Conservation (phyloP, 768 basidiomycete species). For the Amanita muscaria region DNA sequence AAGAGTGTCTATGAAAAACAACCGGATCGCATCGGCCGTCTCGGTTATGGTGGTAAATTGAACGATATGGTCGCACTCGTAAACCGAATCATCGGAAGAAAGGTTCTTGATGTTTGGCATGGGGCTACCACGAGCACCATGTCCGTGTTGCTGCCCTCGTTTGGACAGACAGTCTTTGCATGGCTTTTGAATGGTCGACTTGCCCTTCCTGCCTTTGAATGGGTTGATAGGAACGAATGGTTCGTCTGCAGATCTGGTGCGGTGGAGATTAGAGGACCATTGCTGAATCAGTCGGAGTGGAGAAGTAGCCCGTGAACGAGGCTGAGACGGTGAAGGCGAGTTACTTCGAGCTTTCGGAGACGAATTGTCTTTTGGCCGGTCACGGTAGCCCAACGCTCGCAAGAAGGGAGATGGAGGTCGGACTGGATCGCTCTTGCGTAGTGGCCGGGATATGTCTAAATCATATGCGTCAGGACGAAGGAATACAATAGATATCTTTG, state of each 20-base stretch:
- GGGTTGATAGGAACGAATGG: conserved; percentile 51
- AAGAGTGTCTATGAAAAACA: conserved; percentile 30
- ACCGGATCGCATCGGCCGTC: neutral
- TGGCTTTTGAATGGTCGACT: conserved; percentile 7
- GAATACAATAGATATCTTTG: too few relatives aligned
- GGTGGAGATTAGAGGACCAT: conserved; percentile 42
- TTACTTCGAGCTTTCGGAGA: neutral
- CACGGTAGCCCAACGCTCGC: too few relatives aligned
- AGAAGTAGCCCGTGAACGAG: conserved; percentile 46
- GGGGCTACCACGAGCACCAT: too few relatives aligned
- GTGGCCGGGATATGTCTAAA: too few relatives aligned
- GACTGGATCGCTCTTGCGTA: too few relatives aligned
- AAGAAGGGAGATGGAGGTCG: too few relatives aligned
- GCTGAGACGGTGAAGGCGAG: conserved; percentile 32
- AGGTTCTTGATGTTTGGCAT: conserved; percentile 2
- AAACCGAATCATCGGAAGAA: neutral
- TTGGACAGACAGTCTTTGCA: conserved; percentile 14
- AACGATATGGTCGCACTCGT: neutral
- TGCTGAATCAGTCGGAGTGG: conserved; percentile 52
- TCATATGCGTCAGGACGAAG: too few relatives aligned
- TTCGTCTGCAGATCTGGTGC: conserved; percentile 32
- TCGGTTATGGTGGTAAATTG: neutral
- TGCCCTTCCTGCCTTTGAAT: conserved; percentile 27
- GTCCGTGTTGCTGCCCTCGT: conserved; percentile 12
- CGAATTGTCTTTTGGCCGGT: too few relatives aligned